Percentiles rank a stretch among this genome's conserved stretches.
phyloP scores from a whole-genome alignment of 169 alveolate species.

The Eimeria necatrix region DNA sequence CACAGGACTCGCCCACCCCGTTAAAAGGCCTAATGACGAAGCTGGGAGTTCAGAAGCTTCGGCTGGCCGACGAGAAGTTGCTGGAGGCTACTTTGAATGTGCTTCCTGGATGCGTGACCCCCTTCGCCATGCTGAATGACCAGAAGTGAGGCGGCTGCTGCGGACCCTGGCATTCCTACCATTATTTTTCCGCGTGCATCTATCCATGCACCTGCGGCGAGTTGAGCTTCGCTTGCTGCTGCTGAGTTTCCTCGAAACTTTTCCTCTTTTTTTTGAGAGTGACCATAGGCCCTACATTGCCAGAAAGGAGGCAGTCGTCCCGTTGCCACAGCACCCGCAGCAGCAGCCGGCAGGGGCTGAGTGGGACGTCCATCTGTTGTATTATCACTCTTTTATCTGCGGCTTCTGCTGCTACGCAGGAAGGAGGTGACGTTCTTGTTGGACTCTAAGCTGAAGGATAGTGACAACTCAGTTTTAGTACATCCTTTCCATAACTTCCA shows the following conservation, averaged over 20 bases:
- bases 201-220: background rate
- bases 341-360: background rate
- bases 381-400: background rate
- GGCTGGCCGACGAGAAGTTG: conserved; percentile 88
- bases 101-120: conserved; percentile 88
- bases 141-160: conserved; percentile 82
- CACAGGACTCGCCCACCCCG: conserved; percentile 83
- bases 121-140: conserved; percentile 89
- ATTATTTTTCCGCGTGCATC: background rate
- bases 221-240: background rate
- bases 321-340: background rate
- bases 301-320: background rate
- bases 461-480: conserved; percentile 14
- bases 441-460: conserved; percentile 36
- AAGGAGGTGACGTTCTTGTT: conserved; percentile 65
- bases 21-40: conserved; percentile 84
- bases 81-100: conserved; percentile 85
- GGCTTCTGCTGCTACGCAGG: background rate
- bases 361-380: background rate
- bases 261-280: background rate
- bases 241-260: background rate
- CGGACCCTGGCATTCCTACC: background rate
- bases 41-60: conserved; percentile 87
- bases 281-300: background rate
- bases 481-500: conserved; percentile 76